These are phyloP conservation scores for Penicillium sp. DNA, from an alignment of 2,329 filamentous ascomycete genomes.

Conservation along the genomic window DNA sequence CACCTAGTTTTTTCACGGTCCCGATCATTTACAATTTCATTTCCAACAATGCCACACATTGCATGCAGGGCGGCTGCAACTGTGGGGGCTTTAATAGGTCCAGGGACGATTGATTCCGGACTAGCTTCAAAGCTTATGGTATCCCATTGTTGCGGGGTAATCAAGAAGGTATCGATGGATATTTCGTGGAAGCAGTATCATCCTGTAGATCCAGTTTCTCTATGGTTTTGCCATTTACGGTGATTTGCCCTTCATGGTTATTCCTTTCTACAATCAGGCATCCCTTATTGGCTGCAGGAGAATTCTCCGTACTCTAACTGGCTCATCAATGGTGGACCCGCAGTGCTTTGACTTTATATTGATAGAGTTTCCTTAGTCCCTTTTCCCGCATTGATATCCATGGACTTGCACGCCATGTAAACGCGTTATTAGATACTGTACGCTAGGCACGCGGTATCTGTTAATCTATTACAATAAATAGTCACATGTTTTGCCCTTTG, in stretches of 20 bases:
- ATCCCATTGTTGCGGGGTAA: constrained; percentile 11
- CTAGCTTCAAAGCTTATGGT: constrained; percentile 43
- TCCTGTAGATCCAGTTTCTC: neutral
- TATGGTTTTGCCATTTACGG: neutral
- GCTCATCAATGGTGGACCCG: no score
- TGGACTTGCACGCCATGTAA: no score
- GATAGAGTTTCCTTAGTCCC: no score
- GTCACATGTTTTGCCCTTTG: no score
- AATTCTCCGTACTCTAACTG: no score
- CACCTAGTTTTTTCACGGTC: constrained; percentile 25
- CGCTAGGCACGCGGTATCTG: no score
- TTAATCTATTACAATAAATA: no score
- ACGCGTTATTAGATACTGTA: no score
- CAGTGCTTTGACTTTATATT: no score
- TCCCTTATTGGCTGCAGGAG: no score
- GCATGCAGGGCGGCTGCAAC: constrained; percentile 46
- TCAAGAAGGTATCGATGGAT: neutral
- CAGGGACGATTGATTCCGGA: constrained; percentile 42
- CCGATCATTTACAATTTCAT: constrained; percentile 37
- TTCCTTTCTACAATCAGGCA: neutral
- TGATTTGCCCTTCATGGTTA: neutral
- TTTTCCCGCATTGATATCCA: no score
- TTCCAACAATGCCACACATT: constrained; percentile 44
- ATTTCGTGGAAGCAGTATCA: neutral
- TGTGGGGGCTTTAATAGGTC: constrained; percentile 45